phyloP scores from a whole-genome alignment of 192 early-diverging fungal genomes.

The Mortierella alpina region DNA sequence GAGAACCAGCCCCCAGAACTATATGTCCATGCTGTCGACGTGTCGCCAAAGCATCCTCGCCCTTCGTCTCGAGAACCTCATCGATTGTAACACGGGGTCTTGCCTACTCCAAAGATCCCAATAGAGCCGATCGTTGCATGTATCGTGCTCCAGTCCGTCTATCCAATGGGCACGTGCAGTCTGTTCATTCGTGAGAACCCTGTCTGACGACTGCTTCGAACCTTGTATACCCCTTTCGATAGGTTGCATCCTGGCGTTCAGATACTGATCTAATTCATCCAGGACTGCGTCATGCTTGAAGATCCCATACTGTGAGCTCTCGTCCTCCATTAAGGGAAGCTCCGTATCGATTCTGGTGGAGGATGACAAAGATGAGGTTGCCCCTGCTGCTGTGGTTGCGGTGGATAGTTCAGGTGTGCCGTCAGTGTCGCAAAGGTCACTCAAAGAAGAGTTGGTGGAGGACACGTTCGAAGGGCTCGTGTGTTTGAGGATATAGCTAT shows the following conservation, averaged over 20 bases:
- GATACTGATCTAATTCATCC: conserved; percentile 35
- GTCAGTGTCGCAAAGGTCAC: conserved; percentile 1
- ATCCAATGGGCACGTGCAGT: not conserved
- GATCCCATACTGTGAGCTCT: conserved; percentile 19
- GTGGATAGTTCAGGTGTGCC: not conserved
- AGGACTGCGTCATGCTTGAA: conserved; percentile 34
- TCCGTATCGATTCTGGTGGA: too few species aligned
- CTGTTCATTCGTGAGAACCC: not conserved
- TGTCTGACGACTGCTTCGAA: not conserved
- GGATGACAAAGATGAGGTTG: not conserved
- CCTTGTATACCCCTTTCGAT: too few species aligned
- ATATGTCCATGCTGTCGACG: not conserved
- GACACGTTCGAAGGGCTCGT: not conserved
- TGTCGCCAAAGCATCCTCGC: conserved; percentile 34
- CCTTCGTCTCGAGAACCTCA: conserved; percentile 33
- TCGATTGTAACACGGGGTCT: conserved; percentile 10
- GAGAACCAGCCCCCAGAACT: too few species aligned
- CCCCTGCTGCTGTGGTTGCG: not conserved
- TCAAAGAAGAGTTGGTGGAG: not conserved
- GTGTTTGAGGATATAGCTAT: conserved; percentile 13
- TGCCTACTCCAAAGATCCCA: conserved; percentile 27
- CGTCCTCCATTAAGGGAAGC: not conserved
- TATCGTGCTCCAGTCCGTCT: conserved; percentile 24
- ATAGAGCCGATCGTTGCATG: conserved; percentile 34
- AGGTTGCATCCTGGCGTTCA: not conserved